Evolutionary conservation across 768 basidiomycete species (phyloP).

Genomic region (Infundibulicybe gibba): DNA sequence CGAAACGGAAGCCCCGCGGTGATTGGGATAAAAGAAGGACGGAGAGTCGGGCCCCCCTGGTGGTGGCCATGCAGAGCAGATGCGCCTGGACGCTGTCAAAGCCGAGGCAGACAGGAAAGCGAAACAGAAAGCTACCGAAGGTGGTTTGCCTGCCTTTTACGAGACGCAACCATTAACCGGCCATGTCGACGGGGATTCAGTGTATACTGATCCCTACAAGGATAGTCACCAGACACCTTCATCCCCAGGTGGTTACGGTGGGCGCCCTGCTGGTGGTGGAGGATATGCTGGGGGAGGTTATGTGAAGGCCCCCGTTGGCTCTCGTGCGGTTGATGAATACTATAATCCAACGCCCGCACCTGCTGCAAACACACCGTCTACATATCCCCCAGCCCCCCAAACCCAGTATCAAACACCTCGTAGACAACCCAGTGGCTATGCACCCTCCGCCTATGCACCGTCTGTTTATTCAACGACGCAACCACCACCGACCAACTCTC

Average conservation of each 20-base stretch:
- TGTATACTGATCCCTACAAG: constrained; percentile 46
- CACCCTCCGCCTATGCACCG: constrained; percentile 27
- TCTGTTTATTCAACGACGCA: constrained; percentile 22
- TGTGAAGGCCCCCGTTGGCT: constrained; percentile 57
- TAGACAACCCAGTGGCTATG: constrained; percentile 33
- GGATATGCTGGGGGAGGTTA: constrained; percentile 55
- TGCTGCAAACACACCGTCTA: constrained; percentile 17
- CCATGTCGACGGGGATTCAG: constrained; percentile 52
- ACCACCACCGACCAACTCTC: constrained; percentile 15
- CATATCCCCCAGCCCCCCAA: constrained; percentile 45
- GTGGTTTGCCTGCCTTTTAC: constrained; percentile 71
- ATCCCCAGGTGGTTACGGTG: constrained; percentile 25
- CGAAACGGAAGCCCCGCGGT: constrained; percentile 39
- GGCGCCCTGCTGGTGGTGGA: constrained; percentile 23
- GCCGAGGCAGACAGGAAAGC: constrained; percentile 85
- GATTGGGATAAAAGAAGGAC: constrained; percentile 35
- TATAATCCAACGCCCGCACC: constrained; percentile 37
- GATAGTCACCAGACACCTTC: constrained; percentile 15
- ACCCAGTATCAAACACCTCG: constrained; percentile 35
- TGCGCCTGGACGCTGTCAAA: constrained; percentile 82
- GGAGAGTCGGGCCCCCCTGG: constrained; percentile 20
- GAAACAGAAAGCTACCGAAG: constrained; percentile 51
- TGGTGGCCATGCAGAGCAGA: constrained; percentile 49
- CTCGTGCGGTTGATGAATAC: constrained; percentile 74
- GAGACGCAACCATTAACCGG: constrained; percentile 72